Conservation (phyloP, 1,284 basidiomycete species). For the Mrakiaceae sp. region DNA sequence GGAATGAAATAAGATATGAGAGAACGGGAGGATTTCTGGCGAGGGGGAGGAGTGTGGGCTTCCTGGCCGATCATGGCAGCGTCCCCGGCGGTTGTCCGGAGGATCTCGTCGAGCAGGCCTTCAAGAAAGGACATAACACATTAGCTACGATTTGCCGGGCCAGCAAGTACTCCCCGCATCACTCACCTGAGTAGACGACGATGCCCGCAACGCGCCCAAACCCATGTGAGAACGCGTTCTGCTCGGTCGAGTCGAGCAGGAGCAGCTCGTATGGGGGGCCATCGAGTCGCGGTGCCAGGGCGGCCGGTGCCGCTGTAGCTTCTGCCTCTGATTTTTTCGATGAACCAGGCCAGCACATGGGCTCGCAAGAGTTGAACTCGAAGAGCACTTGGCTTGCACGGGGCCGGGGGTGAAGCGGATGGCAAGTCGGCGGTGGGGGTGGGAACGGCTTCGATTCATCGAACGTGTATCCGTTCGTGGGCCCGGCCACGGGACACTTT, state of each 20-base stretch:
- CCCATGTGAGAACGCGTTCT: constrained; percentile 83
- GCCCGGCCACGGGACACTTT: background rate
- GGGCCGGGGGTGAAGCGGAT: constrained; percentile 32
- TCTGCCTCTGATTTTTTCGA: background rate
- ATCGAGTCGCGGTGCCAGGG: constrained; percentile 22
- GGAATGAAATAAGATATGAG: background rate
- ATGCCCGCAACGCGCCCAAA: constrained; percentile 83
- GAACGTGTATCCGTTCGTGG: background rate
- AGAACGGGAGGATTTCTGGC: background rate
- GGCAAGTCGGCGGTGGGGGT: constrained; percentile 27
- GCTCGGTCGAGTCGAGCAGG: constrained; percentile 63
- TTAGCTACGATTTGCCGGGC: background rate
- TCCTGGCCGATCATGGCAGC: background rate
- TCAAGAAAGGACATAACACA: background rate
- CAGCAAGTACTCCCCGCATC: constrained; percentile 30
- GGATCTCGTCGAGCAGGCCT: constrained; percentile 13
- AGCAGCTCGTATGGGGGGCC: constrained; percentile 79
- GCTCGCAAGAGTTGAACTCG: no score
- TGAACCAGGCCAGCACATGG: background rate
- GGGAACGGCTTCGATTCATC: background rate
- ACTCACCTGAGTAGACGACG: constrained; percentile 75
- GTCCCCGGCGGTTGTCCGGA: background rate
- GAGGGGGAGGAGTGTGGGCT: background rate
- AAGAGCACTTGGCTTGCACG: constrained; percentile 28
- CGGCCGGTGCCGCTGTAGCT: background rate